Base-by-base conservation (phyloP, 2,329 filamentous ascomycete species). In the Penicillium sp. region DNA sequence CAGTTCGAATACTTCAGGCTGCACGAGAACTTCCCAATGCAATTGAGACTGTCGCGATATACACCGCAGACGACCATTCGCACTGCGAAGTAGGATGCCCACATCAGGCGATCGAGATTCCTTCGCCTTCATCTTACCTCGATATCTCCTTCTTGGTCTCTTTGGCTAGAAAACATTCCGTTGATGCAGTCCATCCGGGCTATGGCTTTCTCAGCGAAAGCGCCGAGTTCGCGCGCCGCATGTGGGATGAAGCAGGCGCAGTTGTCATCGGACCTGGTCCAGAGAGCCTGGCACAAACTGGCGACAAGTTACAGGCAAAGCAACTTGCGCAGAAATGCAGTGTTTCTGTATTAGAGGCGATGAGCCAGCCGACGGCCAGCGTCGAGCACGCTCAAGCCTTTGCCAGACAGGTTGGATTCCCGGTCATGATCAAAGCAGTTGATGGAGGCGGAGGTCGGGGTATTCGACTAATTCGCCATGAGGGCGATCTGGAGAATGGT, bases 191-290 rank as follows among this genome's bases (percentile, higher is more conserved):
- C 0, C 75, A 79, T 53, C 75, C 76, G 0, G 76, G 75, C 3
- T 80, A 80, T 60, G 76, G 76, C 7, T 80, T 94, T 59, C 61
- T 79, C 1, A 75, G 72, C 9, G 76, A 79, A 50, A 74, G 66
- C 14, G 62, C 70, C 2, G 67, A 70, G 0, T 76, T 79, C 34
- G 65, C 72, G 0, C 54, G 50, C 26, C 58, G 66, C 9, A 69
- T 75, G 64, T 73, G 68, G 66, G 61, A 69, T 3, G 69, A 75
- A 39, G 68, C 66, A 0, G 61, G 64, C 1, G 62, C 69, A 1
- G 54, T 69, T 6, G 72, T 79, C 1, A 64, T 79, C 7, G 76
- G 76, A 0, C 76, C 76, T 1, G 74, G 74, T 1, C 66, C 66
- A 49, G 80, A 81, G 17, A 75, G 78, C 35, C 53, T 79, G n/a